These are phyloP conservation scores for Aspergillus incahuasiensis DNA, from an alignment of 495 filamentous ascomycete species.

Conservation along the genomic window DNA sequence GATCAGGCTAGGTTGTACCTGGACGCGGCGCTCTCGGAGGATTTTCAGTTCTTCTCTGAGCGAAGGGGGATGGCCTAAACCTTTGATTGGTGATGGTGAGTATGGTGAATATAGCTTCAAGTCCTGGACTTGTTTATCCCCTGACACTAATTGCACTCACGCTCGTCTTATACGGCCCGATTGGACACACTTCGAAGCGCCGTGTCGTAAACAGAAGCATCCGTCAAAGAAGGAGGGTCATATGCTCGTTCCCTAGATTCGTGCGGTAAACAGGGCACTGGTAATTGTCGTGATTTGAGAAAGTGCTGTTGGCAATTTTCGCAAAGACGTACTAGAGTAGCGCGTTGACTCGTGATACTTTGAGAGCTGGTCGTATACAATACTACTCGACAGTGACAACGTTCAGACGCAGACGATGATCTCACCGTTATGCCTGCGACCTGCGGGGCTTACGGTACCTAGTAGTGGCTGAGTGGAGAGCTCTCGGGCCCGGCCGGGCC, in stretches of 20 bases:
- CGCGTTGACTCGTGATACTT: background rate
- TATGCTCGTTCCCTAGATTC: background rate
- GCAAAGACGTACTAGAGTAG: background rate
- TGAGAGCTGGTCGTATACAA: background rate
- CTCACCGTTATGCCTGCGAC: background rate
- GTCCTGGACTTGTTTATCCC: background rate
- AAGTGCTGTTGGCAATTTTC: background rate
- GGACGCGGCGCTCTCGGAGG: background rate
- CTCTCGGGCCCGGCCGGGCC: background rate
- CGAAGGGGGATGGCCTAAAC: background rate
- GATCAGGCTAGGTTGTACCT: background rate
- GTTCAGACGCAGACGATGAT: background rate
- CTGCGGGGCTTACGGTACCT: background rate
- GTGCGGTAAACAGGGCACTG: background rate
- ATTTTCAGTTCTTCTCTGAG: slow-evolving; percentile 8
- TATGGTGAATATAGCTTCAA: slow-evolving; percentile 10
- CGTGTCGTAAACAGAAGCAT: slow-evolving; percentile 6
- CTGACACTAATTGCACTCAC: background rate
- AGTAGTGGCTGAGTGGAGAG: background rate
- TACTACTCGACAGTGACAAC: background rate
- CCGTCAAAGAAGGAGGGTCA: background rate
- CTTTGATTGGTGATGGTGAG: slow-evolving; percentile 8
- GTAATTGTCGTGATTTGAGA: background rate
- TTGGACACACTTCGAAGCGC: slow-evolving; percentile 8
- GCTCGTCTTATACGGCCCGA: background rate